These are phyloP conservation scores for Mycosphaerella arachidis DNA, from an alignment of 2,329 filamentous ascomycete genomes.

Conservation along the genomic window DNA sequence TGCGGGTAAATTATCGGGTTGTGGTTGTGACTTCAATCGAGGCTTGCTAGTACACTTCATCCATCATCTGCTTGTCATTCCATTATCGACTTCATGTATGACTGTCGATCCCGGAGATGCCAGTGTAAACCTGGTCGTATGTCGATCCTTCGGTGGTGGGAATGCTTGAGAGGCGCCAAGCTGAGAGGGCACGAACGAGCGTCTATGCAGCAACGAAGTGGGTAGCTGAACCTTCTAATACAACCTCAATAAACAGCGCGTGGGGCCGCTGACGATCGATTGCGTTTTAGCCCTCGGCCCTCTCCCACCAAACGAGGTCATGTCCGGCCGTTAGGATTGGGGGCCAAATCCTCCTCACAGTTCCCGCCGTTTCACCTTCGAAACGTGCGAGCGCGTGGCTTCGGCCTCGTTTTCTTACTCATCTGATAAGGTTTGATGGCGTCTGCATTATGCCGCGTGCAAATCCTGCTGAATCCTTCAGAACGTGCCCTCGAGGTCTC, in stretches of 20 bases:
- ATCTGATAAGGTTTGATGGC: not conserved
- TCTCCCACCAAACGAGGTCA: not conserved
- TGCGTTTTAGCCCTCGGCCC: not conserved
- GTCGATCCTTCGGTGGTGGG: not conserved
- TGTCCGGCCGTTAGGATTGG: not conserved
- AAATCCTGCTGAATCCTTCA: not conserved
- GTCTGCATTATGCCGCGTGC: not conserved
- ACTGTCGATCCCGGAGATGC: not conserved
- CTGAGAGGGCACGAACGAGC: not conserved
- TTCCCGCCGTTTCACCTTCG: not conserved
- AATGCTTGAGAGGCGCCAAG: not conserved
- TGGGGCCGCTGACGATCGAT: not conserved
- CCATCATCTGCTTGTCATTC: not conserved
- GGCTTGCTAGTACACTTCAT: not conserved
- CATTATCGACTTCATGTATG: not conserved
- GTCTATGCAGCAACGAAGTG: not conserved
- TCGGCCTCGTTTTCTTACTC: not conserved
- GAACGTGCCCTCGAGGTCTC: slow-evolving; percentile 4
- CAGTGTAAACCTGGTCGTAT: not conserved
- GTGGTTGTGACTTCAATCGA: not conserved
- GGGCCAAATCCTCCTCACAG: not conserved
- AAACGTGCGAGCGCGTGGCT: not conserved
- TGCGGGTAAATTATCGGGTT: not conserved
- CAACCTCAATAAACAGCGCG: not conserved
- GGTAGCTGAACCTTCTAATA: not conserved